These are phyloP conservation scores for Rhizophagus sp. DNA, from an alignment of 192 early-diverging fungal species.

Conservation along the genomic window DNA sequence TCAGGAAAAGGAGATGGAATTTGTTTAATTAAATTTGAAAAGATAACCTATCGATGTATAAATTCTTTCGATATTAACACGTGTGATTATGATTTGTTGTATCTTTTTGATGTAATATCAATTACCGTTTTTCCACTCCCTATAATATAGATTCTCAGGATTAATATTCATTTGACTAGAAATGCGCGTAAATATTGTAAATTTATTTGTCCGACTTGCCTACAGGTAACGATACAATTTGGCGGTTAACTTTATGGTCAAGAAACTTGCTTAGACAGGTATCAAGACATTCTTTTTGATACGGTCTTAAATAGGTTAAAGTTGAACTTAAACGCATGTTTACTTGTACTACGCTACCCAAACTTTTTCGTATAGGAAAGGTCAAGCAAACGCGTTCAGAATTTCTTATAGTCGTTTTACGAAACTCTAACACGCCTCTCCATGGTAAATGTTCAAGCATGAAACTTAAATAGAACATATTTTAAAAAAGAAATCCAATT, in stretches of 20 bases:
- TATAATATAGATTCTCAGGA: slow-evolving; percentile 32
- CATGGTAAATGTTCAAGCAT: background rate
- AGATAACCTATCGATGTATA: slow-evolving; percentile 58
- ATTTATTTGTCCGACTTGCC: slow-evolving; percentile 33
- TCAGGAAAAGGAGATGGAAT: slow-evolving; percentile 59
- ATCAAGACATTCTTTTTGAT: slow-evolving; percentile 88
- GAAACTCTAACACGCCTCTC: background rate
- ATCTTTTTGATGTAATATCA: background rate
- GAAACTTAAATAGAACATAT: background rate
- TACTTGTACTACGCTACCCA: background rate
- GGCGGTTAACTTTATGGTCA: slow-evolving; percentile 60
- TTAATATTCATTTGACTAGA: background rate
- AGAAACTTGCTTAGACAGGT: slow-evolving; percentile 54
- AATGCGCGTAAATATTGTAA: background rate
- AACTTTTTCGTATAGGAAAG: background rate
- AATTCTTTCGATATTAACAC: too few species aligned
- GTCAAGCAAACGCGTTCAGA: background rate
- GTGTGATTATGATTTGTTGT: too few species aligned
- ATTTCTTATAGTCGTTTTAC: background rate
- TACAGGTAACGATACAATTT: slow-evolving; percentile 79
- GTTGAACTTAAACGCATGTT: background rate
- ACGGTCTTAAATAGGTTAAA: slow-evolving; percentile 57
- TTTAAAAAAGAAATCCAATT: background rate
- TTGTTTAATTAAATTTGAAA: slow-evolving; percentile 74
- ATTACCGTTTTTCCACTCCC: slow-evolving; percentile 89